These are phyloP conservation scores for Kwoniella botswanensis DNA, from an alignment of 768 basidiomycete species.

Conservation along the genomic window DNA sequence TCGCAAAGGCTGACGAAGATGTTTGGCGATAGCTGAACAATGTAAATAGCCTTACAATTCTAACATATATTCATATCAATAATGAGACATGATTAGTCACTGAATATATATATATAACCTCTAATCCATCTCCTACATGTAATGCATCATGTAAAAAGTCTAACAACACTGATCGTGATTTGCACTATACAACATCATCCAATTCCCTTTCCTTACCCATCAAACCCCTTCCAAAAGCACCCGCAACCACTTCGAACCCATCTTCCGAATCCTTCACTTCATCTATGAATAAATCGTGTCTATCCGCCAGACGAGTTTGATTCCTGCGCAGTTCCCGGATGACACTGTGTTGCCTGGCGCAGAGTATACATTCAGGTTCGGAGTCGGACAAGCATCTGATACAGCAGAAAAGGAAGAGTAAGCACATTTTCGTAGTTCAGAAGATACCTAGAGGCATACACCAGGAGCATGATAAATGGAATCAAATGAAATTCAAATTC, in stretches of 20 bases:
- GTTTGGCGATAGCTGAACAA: background rate
- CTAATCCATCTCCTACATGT: too few relatives aligned
- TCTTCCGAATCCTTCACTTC: constrained; percentile 59
- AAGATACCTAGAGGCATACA: too few relatives aligned
- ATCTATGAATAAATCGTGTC: constrained; percentile 59
- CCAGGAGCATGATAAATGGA: too few relatives aligned
- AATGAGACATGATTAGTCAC: too few relatives aligned
- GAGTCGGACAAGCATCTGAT: constrained; percentile 83
- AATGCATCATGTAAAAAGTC: too few relatives aligned
- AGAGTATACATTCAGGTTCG: constrained; percentile 86
- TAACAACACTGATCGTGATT: too few relatives aligned
- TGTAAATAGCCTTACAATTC: background rate
- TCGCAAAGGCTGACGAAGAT: background rate
- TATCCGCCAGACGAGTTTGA: constrained; percentile 74
- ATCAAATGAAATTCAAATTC: too few relatives aligned
- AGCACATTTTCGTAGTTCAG: background rate
- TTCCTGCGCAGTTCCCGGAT: constrained; percentile 86
- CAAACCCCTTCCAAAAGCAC: constrained; percentile 56
- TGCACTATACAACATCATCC: constrained; percentile 14
- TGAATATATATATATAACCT: too few relatives aligned
- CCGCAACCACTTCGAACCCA: constrained; percentile 58
- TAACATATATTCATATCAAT: too few relatives aligned
- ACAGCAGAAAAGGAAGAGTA: background rate
- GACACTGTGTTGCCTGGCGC: constrained; percentile 82
- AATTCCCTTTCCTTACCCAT: constrained; percentile 19